phyloP scores from a whole-genome alignment of 2,329 filamentous ascomycete species.

The Ophiocordyceps polyrhachis-furcata region DNA sequence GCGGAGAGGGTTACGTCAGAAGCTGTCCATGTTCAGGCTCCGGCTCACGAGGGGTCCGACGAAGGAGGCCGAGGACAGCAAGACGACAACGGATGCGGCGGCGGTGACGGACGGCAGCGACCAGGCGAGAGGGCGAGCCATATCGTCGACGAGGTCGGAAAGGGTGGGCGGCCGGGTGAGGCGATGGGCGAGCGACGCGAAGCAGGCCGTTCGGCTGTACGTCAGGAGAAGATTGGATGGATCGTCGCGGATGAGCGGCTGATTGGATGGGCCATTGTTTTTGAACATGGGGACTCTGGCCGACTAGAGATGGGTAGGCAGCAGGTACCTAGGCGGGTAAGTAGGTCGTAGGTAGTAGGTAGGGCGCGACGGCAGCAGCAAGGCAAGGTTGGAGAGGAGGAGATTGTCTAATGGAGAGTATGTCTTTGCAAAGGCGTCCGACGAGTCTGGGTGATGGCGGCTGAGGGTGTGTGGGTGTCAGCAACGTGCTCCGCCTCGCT shows the following conservation, averaged over 20 bases:
- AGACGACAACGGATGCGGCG: background rate
- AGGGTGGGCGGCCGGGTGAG: conserved; percentile 11
- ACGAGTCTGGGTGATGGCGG: background rate
- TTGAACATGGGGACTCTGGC: conserved; percentile 3
- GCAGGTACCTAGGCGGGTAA: background rate
- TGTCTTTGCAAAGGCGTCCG: background rate
- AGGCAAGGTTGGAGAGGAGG: background rate
- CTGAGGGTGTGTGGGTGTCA: background rate
- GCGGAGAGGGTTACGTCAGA: conserved; percentile 9
- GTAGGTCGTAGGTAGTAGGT: background rate
- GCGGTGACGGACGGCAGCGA: background rate
- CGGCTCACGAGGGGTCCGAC: conserved; percentile 5
- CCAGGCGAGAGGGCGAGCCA: conserved; percentile 1
- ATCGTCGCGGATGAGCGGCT: conserved; percentile 6
- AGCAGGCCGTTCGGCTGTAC: conserved; percentile 13
- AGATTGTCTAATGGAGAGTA: background rate
- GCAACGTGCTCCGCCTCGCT: background rate
- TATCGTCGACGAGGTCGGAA: conserved; percentile 4
- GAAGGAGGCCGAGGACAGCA: conserved; percentile 3
- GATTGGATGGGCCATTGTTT: conserved; percentile 1
- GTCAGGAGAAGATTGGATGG: conserved; percentile 15
- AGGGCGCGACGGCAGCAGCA: background rate
- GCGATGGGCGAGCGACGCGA: conserved; percentile 16
- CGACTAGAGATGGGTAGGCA: background rate
- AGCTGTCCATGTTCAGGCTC: conserved; percentile 13